These are phyloP conservation scores for Neonectria neomacrospora DNA, from an alignment of 2,329 filamentous ascomycete species.

Conservation along the genomic window DNA sequence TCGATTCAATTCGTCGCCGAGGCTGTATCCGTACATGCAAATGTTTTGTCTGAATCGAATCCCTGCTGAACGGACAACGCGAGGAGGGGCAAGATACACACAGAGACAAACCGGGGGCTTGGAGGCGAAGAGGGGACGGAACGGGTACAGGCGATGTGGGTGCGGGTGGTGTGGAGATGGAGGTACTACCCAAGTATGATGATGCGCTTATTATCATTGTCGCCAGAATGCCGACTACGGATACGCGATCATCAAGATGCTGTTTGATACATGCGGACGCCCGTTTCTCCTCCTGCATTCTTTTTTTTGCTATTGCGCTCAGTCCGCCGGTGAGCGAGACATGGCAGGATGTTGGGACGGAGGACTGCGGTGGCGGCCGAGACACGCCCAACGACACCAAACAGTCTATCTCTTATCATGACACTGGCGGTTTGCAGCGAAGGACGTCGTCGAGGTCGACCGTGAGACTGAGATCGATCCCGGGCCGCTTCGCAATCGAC, in stretches of 20 bases:
- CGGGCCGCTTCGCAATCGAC: background rate
- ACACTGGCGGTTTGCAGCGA: background rate
- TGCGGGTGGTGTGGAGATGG: slow-evolving; percentile 4
- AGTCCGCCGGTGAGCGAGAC: too few species aligned
- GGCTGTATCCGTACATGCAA: background rate
- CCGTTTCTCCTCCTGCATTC: background rate
- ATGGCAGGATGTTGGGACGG: background rate
- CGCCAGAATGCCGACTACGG: background rate
- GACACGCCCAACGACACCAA: background rate
- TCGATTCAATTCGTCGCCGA: background rate
- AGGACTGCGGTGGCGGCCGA: too few species aligned
- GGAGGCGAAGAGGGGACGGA: slow-evolving; percentile 21
- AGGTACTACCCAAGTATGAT: background rate
- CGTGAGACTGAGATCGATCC: too few species aligned
- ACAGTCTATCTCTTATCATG: background rate
- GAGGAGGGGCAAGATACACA: slow-evolving; percentile 1
- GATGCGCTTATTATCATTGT: background rate
- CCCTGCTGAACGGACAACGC: background rate
- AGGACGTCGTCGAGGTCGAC: background rate
- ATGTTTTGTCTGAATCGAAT: background rate
- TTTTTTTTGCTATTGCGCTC: background rate
- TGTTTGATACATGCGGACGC: background rate
- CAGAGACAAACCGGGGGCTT: slow-evolving; percentile 19
- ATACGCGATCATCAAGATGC: background rate
- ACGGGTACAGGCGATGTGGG: background rate